Conservation (phyloP, 768 basidiomycete genomes). For the Trametes cinnabarina region DNA sequence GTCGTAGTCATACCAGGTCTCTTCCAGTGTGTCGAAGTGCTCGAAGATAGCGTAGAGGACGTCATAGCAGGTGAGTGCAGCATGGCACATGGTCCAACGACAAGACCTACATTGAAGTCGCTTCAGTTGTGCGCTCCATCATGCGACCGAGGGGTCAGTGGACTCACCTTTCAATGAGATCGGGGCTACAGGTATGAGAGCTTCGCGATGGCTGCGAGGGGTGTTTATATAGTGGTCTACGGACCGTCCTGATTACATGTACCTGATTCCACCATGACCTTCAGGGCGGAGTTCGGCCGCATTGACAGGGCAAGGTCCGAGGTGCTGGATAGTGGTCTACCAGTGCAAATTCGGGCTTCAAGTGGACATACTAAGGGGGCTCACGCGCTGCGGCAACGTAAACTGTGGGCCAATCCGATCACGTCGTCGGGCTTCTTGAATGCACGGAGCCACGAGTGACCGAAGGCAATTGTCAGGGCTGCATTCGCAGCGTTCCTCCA, state of each 20-base stretch:
- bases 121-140: too few relatives aligned
- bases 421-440: background rate
- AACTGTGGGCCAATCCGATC: background rate
- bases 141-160: too few relatives aligned
- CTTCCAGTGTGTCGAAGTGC: background rate
- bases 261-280: too few relatives aligned
- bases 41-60: constrained; percentile 11
- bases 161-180: too few relatives aligned
- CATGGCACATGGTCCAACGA: background rate
- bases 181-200: too few relatives aligned
- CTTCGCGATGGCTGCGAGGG: too few relatives aligned
- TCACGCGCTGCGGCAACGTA: background rate
- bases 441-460: too few relatives aligned
- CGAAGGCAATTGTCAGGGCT: too few relatives aligned
- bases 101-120: background rate
- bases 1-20: constrained; percentile 16
- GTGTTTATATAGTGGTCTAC: too few relatives aligned
- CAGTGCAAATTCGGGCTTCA: background rate
- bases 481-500: too few relatives aligned
- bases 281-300: background rate
- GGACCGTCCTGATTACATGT: too few relatives aligned
- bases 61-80: constrained; percentile 5
- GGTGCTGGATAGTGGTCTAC: background rate
- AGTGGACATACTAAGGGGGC: background rate
- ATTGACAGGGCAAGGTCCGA: too few relatives aligned